Conservation (phyloP, 371 early-diverging fungal species). For the Apophysomyces sp. region DNA sequence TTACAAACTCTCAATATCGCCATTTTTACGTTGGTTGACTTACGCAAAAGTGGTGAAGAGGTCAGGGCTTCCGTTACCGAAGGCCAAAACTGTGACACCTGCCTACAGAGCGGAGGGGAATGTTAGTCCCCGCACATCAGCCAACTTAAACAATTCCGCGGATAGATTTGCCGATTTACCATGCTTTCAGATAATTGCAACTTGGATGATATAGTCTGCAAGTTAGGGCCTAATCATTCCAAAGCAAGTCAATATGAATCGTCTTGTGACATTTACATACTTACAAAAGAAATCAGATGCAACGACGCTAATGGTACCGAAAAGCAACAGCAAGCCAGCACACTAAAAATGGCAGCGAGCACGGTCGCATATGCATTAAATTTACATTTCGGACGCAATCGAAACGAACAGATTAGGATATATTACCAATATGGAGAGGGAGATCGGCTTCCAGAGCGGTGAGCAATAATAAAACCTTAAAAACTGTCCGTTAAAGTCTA, state of each 20-base stretch:
- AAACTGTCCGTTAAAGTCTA: constrained; percentile 45
- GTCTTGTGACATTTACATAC: not conserved
- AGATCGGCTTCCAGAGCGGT: constrained; percentile 32
- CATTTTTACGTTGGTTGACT: not conserved
- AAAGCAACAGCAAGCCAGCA: constrained; percentile 36
- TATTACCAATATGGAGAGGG: constrained; percentile 31
- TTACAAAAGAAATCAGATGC: constrained; percentile 75
- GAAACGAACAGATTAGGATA: not conserved
- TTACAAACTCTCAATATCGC: not conserved
- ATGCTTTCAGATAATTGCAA: constrained; percentile 67
- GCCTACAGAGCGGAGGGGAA: constrained; percentile 45
- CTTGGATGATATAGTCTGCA: constrained; percentile 56
- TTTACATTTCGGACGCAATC: constrained; percentile 2
- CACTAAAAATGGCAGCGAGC: constrained; percentile 35
- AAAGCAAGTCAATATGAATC: not conserved
- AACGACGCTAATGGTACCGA: constrained; percentile 65
- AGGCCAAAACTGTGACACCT: constrained; percentile 85
- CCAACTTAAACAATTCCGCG: too few relatives aligned
- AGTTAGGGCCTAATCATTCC: constrained; percentile 47
- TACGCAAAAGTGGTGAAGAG: constrained; percentile 73
- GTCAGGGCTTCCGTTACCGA: constrained; percentile 87
- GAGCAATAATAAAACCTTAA: constrained; percentile 64
- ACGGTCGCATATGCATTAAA: not conserved
- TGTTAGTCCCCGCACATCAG: not conserved
- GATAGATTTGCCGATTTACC: constrained; percentile 30